phyloP scores from a whole-genome alignment of 768 basidiomycete genomes.

The Calocybe gangraenosa region DNA sequence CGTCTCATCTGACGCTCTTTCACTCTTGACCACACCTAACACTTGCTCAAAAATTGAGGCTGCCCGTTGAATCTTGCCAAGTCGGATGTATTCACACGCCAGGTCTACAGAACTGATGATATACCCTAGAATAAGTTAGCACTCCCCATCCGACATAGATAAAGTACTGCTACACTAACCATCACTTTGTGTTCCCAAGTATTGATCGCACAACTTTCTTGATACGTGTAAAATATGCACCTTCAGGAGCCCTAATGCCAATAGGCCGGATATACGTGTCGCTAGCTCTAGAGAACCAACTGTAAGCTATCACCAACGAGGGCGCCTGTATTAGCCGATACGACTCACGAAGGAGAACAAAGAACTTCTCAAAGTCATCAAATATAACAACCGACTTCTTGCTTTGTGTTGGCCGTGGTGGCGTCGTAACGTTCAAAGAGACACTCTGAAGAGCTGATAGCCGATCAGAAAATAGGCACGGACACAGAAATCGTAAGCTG shows the following conservation, averaged over 20 bases:
- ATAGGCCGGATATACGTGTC: conserved; percentile 60
- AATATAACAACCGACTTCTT: conserved; percentile 18
- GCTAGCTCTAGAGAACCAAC: conserved; percentile 40
- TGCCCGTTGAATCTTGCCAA: conserved; percentile 75
- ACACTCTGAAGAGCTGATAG: conserved; percentile 28
- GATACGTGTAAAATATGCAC: conserved; percentile 64
- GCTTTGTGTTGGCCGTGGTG: conserved; percentile 21
- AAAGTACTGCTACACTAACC: conserved; percentile 37
- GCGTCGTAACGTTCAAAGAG: conserved; percentile 24
- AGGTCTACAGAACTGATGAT: conserved; percentile 63
- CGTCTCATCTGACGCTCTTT: conserved; percentile 45
- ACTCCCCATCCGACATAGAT: too few species aligned
- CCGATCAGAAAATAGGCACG: neutral
- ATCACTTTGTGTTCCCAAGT: conserved; percentile 37
- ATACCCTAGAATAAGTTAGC: conserved; percentile 41
- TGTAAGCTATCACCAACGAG: conserved; percentile 1
- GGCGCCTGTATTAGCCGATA: neutral
- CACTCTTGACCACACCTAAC: conserved; percentile 39
- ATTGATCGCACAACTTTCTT: conserved; percentile 53
- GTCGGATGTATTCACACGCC: conserved; percentile 72
- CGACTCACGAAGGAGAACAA: conserved; percentile 51
- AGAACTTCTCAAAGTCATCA: conserved; percentile 38
- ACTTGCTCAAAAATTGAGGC: conserved; percentile 58
- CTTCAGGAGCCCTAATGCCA: conserved; percentile 63
- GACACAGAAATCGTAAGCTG: neutral